Base-by-base conservation (phyloP, 2,329 filamentous ascomycete genomes). In the Aspergillus texensis region DNA sequence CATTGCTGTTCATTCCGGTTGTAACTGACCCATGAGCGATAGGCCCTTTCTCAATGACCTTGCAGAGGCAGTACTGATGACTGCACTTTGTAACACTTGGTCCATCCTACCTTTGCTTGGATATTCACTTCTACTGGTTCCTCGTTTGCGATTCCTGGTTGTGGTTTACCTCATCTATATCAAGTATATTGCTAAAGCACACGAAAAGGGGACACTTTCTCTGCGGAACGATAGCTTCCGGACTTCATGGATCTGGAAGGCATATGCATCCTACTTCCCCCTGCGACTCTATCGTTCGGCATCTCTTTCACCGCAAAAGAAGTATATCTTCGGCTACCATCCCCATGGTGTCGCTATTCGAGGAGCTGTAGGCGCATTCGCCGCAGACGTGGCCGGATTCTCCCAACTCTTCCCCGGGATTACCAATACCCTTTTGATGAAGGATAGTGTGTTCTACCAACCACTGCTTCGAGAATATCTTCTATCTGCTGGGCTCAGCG, bases 311-410 rank as follows among this genome's bases (percentile, higher is more conserved):
- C 85, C 91, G 0, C 90, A 88, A 2, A 84, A 91, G 65, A 94
- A 93, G 76, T 96, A 96, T 80, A 91, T 96, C 67, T 91, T 96
- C 70, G 92, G 92, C 34, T 96, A 96, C 75, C 93, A 96, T 71
- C 93, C 93, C 0, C 93, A 96, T 73, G 92, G 93, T 34, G 94
- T 96, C 77, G 95, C 96, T 71, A 92, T 89, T 9, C 91, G 95
- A 65, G 93, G 93, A 19, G 92, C 92, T 0, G 93, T 91, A 78
- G 90, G 87, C 3, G 89, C 92, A 2, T 94, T 96, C 71, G 90
- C 84, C 4, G 95, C 93, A 1, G 92, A 96, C 68, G 90, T 90
- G 0, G 83, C 94, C 0, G 91, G 91, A 0, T 96, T 96, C 76
- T 83, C 85, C 0, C 84, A 91, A 57, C 86, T 94, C 63, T 96